Base-by-base conservation (phyloP, 192 early-diverging fungal species). In the Polychytrium aggregatum region DNA sequence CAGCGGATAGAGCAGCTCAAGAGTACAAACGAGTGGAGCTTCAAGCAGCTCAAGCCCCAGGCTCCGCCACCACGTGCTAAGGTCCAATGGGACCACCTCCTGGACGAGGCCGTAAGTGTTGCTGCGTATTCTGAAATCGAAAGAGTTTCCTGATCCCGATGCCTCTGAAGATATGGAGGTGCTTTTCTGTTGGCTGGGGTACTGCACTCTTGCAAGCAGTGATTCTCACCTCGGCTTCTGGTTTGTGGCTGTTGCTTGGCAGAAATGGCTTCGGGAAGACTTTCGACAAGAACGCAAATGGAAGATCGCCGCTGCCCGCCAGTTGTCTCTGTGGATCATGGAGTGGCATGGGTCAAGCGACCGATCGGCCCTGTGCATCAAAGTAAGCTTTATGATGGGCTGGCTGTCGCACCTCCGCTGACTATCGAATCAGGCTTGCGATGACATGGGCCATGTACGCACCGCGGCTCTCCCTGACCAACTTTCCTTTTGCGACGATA, bases 211-310 rank as follows among this genome's bases (percentile, higher is more conserved):
- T 20, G 38, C 13, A 33, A 44, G 27, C 42, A 34, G 26, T 57
- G 18, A 14, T 35, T 39, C 5, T 17, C 24, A 36, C 6, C 40
- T n/a, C 6, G 37, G 27, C 22, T 48, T 25, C n/a, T 11, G 44
- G 39, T 22, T 37, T 27, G 9, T 45, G 18, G 22, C n/a, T 60
- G 17, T 34, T 53, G 55, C 17, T 20, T 14, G 14, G 0, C 35
- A 85, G 82, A 71, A 72, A 66, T 92, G 87, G 89, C 65, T 81
- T 56, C 65, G 70, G 21, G 79, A 72, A 24, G 89, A 92, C 50
- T 90, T 86, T 61, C 75, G 75, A 44, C 78, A 90, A 47, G 89
- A 92, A 53, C 62, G 79, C 34, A 74, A 71, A 34, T 87, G 85
- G 86, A 92, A 92, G 60, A 81, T 83, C 26, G 81, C 75, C 7